phyloP scores from a whole-genome alignment of 768 basidiomycete species.

The Artomyces pyxidatus region DNA sequence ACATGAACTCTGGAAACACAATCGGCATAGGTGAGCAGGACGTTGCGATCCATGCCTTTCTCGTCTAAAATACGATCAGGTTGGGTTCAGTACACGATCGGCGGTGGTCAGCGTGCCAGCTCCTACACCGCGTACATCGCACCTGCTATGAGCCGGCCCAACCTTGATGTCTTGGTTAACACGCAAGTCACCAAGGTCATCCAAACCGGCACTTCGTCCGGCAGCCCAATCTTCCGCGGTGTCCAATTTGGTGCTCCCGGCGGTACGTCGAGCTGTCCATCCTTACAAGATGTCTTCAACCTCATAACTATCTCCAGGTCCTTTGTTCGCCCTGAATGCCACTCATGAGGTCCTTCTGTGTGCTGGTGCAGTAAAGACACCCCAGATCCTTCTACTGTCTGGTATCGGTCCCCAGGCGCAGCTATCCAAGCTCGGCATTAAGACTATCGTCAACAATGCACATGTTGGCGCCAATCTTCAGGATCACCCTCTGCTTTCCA shows the following conservation, averaged over 20 bases:
- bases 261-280: background rate
- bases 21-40: constrained; percentile 31
- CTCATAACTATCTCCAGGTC: background rate
- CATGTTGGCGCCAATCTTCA: constrained; percentile 1
- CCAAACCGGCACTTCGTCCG: background rate
- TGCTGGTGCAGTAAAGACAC: background rate
- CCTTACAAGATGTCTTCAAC: background rate
- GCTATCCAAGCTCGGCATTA: background rate
- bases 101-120: constrained; percentile 4
- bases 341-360: constrained; percentile 1
- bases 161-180: constrained; percentile 3
- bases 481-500: background rate
- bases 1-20: constrained; percentile 34
- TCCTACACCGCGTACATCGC: constrained; percentile 1
- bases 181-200: constrained; percentile 2
- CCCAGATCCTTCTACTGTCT: constrained; percentile 4
- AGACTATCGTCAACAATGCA: background rate
- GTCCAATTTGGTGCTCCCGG: background rate
- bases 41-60: background rate
- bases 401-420: background rate
- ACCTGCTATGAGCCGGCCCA: background rate
- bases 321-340: background rate
- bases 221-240: constrained; percentile 2
- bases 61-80: background rate
- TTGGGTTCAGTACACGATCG: constrained; percentile 1